Evolutionary conservation across 2,329 filamentous ascomycete genomes (phyloP), one percentile per base, ranked within the genome.

Genomic region (Simplicillium aogashimaense): DNA sequence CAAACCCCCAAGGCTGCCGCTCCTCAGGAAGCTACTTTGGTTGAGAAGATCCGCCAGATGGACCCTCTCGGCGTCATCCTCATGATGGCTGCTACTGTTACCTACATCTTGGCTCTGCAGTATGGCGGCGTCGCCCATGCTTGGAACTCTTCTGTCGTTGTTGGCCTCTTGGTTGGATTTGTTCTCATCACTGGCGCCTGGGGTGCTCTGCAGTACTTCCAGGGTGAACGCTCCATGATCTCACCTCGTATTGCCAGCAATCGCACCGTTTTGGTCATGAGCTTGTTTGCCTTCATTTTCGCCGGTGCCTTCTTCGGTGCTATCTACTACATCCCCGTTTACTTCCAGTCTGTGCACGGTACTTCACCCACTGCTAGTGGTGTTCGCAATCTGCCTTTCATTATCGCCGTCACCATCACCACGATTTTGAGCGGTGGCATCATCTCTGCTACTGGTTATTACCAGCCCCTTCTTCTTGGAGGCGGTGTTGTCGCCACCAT

Each of bases 401-500:
- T 60, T 42, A 56, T 68, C n/a, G 55, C 64, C 4, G 58, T 71
- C 25, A 64, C 64, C 29, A 46, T 70, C 29, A 52, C 57, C 8
- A 66, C 61, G 17, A 58, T 69, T 29, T 36, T 52, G 3, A 62
- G 61, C 2, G 67, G 67, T 29, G 54, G 39, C 13, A 43, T 57
- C 15, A 62, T 71, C 35, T 61, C 63, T 1, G 49, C 47, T 2
- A 60, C 62, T 0, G 65, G 66, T 5, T 57, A 55, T 48, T 67
- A 67, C 44, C 62, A 64, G 42, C 65, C 63, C 10, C 55, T 68
- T 16, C 58, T 75, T 43, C 61, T 73, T 33, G 61, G 61, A 5
- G 69, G 70, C 5, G 56, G 55, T 2, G 61, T 53, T 1, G 45
- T 74, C 43, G 58, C 65, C n/a, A 62, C 63, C 4, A 46, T 70